phyloP scores from a whole-genome alignment of 495 filamentous ascomycete genomes.

The Penicillium alfredii region DNA sequence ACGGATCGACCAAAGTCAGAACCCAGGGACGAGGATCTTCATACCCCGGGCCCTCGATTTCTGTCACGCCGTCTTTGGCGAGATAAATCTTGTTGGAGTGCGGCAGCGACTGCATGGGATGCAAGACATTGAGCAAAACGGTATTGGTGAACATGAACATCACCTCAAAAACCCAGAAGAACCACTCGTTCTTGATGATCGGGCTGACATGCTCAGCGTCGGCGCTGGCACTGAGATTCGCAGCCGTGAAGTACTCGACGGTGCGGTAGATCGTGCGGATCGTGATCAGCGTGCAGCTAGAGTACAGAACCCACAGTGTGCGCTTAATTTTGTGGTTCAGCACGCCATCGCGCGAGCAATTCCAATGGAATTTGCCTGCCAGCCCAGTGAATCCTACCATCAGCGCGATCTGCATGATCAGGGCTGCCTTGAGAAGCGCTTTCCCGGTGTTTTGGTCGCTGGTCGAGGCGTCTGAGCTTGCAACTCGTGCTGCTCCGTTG shows the following conservation, averaged over 20 bases:
- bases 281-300: constrained; percentile 53
- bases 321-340: constrained; percentile 50
- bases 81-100: constrained; percentile 59
- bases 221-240: constrained; percentile 26
- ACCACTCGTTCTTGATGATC: constrained; percentile 61
- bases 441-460: constrained; percentile 47
- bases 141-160: constrained; percentile 58
- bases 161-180: constrained; percentile 67
- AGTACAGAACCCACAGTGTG: constrained; percentile 55
- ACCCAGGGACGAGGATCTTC: constrained; percentile 48
- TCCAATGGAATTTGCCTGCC: constrained; percentile 52
- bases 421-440: constrained; percentile 55
- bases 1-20: constrained; percentile 59
- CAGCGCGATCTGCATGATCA: constrained; percentile 62
- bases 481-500: constrained; percentile 57
- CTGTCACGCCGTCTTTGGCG: constrained; percentile 56
- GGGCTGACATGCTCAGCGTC: constrained; percentile 43
- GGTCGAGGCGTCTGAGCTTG: constrained; percentile 41
- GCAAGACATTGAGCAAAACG: constrained; percentile 54
- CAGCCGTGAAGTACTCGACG: constrained; percentile 54
- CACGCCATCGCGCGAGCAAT: constrained; percentile 49
- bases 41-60: constrained; percentile 59
- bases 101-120: constrained; percentile 58
- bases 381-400: constrained; percentile 56
- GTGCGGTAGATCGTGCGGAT: constrained; percentile 62